Evolutionary conservation across 2,329 filamentous ascomycete genomes (phyloP).

Genomic region (Aspergillus pseudoviridinutans): DNA sequence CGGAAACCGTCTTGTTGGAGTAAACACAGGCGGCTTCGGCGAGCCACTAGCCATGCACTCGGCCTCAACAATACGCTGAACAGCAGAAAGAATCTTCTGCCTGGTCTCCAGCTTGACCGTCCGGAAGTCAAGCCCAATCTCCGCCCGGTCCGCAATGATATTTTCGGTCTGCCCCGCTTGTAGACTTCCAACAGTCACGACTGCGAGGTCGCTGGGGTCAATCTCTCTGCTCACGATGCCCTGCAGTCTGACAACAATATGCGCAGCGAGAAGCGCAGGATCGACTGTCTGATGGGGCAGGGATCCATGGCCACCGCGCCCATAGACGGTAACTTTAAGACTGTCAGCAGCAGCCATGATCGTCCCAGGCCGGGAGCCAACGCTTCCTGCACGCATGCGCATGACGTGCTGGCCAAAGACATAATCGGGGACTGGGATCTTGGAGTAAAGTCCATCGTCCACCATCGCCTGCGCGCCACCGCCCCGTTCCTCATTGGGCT

Average conservation of each 20-base stretch:
- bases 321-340: constrained; percentile 53
- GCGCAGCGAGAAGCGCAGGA: constrained; percentile 55
- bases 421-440: constrained; percentile 53
- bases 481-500: constrained; percentile 63
- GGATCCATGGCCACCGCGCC: constrained; percentile 56
- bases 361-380: constrained; percentile 36
- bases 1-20: constrained; percentile 49
- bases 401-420: constrained; percentile 57
- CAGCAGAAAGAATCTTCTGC: constrained; percentile 43
- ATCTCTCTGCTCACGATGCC: constrained; percentile 56
- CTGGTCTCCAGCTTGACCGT: constrained; percentile 46
- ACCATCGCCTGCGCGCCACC: constrained; percentile 62
- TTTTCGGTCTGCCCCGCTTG: constrained; percentile 59
- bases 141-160: constrained; percentile 54
- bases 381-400: constrained; percentile 37
- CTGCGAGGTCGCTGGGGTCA: constrained; percentile 50
- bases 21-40: constrained; percentile 45
- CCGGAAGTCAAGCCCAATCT: constrained; percentile 54
- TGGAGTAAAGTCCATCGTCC: constrained; percentile 52
- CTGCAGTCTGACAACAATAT: constrained; percentile 56
- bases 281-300: constrained; percentile 56
- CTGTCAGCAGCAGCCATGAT: constrained; percentile 45
- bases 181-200: constrained; percentile 57
- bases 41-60: constrained; percentile 52
- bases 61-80: constrained; percentile 54